Conservation (phyloP, 345 rosid genomes). For the Acer saccharum region DNA sequence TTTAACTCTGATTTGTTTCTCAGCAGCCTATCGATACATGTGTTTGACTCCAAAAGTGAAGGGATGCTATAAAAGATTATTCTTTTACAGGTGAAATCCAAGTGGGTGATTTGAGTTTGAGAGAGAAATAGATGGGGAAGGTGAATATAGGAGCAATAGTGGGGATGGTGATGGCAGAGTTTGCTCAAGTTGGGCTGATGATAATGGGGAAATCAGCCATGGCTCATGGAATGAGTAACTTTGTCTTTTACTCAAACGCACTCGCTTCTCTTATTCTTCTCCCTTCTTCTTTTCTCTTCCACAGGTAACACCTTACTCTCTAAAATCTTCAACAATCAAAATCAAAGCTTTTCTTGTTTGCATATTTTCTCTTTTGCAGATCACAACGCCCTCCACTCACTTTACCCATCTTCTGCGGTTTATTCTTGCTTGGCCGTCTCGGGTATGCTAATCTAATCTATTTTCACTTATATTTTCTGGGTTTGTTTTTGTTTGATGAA, state of each 20-base stretch:
- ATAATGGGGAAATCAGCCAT: slow-evolving; percentile 52
- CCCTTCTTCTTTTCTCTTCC: slow-evolving; percentile 50
- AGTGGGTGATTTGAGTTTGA: neutral
- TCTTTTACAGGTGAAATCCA: neutral
- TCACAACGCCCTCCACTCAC: slow-evolving; percentile 54
- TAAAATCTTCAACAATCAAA: neutral
- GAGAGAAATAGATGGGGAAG: slow-evolving; percentile 24
- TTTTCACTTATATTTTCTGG: neutral
- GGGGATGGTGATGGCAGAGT: slow-evolving; percentile 65
- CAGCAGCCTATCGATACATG: neutral
- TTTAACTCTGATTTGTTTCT: neutral
- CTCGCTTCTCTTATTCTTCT: slow-evolving; percentile 61
- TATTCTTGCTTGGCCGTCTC: slow-evolving; percentile 56
- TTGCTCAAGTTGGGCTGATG: slow-evolving; percentile 63
- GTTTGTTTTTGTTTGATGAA: slow-evolving; percentile 1
- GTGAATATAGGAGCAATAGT: slow-evolving; percentile 33
- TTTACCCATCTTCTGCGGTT: slow-evolving; percentile 36
- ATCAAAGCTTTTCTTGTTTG: neutral
- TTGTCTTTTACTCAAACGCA: slow-evolving; percentile 59
- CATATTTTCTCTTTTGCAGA: slow-evolving; percentile 25
- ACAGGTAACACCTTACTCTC: slow-evolving; percentile 29
- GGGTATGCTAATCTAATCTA: slow-evolving; percentile 35
- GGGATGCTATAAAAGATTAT: neutral
- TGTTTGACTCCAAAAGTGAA: neutral
- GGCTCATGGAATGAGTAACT: slow-evolving; percentile 55